phyloP scores from a whole-genome alignment of 2,329 filamentous ascomycete species.

The Fusarium cyanostomum region DNA sequence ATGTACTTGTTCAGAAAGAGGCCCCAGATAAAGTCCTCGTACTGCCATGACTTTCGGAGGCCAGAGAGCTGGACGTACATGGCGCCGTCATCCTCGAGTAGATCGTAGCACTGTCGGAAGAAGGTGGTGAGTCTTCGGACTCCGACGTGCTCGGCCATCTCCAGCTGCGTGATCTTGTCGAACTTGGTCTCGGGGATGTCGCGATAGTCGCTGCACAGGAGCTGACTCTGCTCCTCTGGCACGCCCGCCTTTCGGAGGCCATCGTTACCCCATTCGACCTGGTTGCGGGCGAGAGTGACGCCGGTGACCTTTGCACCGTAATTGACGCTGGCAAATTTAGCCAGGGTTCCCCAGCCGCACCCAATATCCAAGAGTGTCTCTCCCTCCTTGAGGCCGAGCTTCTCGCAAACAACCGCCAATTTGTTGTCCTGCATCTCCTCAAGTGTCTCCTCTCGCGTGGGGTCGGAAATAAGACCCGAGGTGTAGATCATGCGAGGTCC shows the following conservation, averaged over 20 bases:
- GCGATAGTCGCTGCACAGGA: constrained; percentile 94
- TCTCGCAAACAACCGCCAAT: constrained; percentile 90
- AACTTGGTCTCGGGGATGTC: constrained; percentile 87
- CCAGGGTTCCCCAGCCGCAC: constrained; percentile 94
- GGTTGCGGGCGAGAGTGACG: constrained; percentile 90
- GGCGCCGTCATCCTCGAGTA: constrained; percentile 92
- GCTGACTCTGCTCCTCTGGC: constrained; percentile 82
- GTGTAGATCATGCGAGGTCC: constrained; percentile 98
- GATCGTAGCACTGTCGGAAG: constrained; percentile 85
- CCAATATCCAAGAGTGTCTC: constrained; percentile 90
- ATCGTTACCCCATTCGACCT: constrained; percentile 93
- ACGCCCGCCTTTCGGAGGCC: constrained; percentile 82
- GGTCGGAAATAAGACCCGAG: constrained; percentile 87
- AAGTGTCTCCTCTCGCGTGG: constrained; percentile 85
- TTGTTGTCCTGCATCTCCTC: constrained; percentile 98
- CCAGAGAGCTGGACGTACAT: constrained; percentile 96
- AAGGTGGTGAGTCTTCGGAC: constrained; percentile 83
- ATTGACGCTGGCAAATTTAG: constrained; percentile 88
- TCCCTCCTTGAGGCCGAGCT: constrained; percentile 82
- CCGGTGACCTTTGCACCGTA: constrained; percentile 85
- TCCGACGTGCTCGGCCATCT: constrained; percentile 98
- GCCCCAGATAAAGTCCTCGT: constrained; percentile 95
- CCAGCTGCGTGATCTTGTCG: constrained; percentile 93
- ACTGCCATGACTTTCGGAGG: constrained; percentile 91
- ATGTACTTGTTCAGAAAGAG: constrained; percentile 99